These are phyloP conservation scores for Camellia lanceoleosa DNA, from an alignment of 148 eudicot species.

Conservation along the genomic window DNA sequence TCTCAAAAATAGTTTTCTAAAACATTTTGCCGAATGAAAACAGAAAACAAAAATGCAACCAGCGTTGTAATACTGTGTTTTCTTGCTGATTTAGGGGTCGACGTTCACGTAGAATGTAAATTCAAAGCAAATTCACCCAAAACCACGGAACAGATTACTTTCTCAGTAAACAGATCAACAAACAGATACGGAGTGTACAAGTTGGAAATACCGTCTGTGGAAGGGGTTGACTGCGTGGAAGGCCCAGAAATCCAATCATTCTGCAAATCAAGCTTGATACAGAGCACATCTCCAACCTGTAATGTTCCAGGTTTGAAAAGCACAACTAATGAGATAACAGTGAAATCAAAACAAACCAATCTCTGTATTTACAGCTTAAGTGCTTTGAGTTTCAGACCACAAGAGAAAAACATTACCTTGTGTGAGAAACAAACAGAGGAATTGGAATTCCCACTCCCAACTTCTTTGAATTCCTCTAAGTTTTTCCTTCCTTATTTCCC, in stretches of 20 bases:
- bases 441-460: conserved; percentile 8
- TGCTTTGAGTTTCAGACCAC: conserved; percentile 59
- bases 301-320: conserved; percentile 35
- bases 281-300: conserved; percentile 46
- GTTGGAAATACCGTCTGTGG: conserved; percentile 60
- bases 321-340: conserved; percentile 43
- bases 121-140: conserved; percentile 49
- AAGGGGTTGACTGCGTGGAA: conserved; percentile 61
- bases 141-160: conserved; percentile 50
- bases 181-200: conserved; percentile 55
- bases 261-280: conserved; percentile 57
- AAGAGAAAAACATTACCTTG: conserved; percentile 40
- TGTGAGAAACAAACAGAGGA: conserved; percentile 34
- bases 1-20: too few species aligned
- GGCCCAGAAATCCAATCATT: conserved; percentile 57
- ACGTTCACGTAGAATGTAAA: conserved; percentile 69
- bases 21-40: too few species aligned
- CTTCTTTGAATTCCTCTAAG: conserved; percentile 36
- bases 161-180: conserved; percentile 68
- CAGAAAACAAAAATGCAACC: too few species aligned
- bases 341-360: conserved; percentile 55
- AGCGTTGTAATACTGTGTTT: neutral
- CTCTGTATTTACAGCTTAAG: conserved; percentile 55
- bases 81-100: conserved; percentile 44
- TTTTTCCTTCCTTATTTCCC: conserved; percentile 40